These are phyloP conservation scores for Wallemia ichthyophaga DNA, from an alignment of 1,284 basidiomycete genomes.

Conservation along the genomic window DNA sequence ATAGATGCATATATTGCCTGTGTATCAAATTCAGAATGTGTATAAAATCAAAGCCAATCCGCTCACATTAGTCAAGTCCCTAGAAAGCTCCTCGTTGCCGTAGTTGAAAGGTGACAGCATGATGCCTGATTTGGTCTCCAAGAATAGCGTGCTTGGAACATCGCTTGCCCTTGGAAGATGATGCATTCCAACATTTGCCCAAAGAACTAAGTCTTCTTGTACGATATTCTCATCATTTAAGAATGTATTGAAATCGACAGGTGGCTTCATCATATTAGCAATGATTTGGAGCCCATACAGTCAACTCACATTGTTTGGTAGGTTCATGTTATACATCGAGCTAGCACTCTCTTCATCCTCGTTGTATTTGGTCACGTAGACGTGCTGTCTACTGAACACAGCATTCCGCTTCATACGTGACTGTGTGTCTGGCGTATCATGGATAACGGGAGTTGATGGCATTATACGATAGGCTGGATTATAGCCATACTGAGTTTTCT, in stretches of 20 bases:
- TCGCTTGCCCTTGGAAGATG: not conserved
- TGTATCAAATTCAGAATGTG: not conserved
- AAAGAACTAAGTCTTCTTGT: not conserved
- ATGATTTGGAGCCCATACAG: not conserved
- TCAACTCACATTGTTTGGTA: not conserved
- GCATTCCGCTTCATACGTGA: not conserved
- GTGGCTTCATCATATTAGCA: not conserved
- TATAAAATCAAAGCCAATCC: not conserved
- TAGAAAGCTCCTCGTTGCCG: not conserved
- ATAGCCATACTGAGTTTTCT: not conserved
- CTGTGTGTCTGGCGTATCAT: not conserved
- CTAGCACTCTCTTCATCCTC: not conserved
- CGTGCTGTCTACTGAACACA: not conserved
- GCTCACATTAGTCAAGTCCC: not conserved
- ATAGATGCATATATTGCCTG: not conserved
- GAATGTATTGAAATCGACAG: not conserved
- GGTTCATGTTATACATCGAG: not conserved
- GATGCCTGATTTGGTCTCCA: not conserved
- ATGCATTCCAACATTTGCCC: not conserved
- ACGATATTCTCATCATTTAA: not conserved
- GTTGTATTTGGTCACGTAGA: not conserved
- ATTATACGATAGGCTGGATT: not conserved
- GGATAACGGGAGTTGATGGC: not conserved
- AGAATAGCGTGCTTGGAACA: not conserved
- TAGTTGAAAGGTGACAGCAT: not conserved